These are phyloP conservation scores for Zea luxurians DNA, from an alignment of 176 grass and related monocot species.

Conservation along the genomic window DNA sequence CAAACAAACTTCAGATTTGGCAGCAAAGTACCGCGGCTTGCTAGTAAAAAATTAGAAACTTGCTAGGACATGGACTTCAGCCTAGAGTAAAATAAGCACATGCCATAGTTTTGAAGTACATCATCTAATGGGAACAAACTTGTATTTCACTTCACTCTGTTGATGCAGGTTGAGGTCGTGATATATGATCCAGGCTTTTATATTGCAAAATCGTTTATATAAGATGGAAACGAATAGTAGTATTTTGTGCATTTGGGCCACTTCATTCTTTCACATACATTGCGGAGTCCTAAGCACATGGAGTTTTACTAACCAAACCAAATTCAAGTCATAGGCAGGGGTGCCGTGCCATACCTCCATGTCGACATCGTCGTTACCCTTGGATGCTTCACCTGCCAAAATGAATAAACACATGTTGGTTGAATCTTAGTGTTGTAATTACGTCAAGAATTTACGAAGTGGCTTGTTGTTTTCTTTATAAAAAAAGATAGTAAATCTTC, in stretches of 20 bases:
- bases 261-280: not conserved
- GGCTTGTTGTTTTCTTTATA: not conserved
- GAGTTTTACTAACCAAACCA: not conserved
- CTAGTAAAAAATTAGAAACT: not conserved
- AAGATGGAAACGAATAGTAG: not conserved
- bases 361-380: constrained; percentile 32
- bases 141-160: not conserved
- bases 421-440: not conserved
- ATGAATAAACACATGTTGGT: constrained; percentile 15
- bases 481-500: not conserved
- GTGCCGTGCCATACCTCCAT: constrained; percentile 43
- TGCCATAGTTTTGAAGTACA: not conserved
- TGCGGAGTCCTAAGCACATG: not conserved
- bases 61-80: too few relatives aligned
- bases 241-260: not conserved
- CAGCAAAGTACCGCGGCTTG: not conserved
- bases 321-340: not conserved
- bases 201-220: too few relatives aligned
- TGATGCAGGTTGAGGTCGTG: not conserved
- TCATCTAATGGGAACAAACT: not conserved
- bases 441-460: not conserved
- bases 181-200: too few relatives aligned
- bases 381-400: constrained; percentile 47
- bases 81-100: not conserved
- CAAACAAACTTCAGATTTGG: not conserved